Percentiles rank a stretch among this genome's conserved stretches.
Evolutionary conservation across 371 early-diverging fungal species (phyloP).

Genomic region (Rozella allomycis): DNA sequence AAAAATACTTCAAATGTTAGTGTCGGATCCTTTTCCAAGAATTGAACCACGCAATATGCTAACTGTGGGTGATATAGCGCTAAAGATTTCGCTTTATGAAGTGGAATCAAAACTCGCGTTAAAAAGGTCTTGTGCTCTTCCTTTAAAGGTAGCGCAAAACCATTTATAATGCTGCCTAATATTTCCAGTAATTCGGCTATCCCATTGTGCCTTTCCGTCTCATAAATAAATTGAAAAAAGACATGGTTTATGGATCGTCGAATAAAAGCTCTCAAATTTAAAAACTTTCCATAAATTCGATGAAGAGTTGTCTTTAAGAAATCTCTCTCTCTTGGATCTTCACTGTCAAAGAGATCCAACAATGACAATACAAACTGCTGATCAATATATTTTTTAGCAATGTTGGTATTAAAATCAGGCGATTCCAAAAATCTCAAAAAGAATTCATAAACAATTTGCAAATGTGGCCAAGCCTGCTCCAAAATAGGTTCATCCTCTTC

Average conservation of each 20-base stretch:
- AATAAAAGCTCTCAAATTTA: constrained; percentile 80
- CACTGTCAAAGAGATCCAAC: constrained; percentile 83
- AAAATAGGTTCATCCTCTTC: constrained; percentile 93
- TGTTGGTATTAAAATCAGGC: constrained; percentile 79
- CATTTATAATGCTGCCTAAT: constrained; percentile 92
- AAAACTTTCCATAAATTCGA: constrained; percentile 88
- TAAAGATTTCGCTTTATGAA: constrained; percentile 78
- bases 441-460: constrained; percentile 88
- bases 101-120: constrained; percentile 63
- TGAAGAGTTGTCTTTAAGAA: constrained; percentile 90
- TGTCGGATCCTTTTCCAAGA: constrained; percentile 83
- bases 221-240: constrained; percentile 88
- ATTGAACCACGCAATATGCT: constrained; percentile 91
- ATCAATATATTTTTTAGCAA: constrained; percentile 83
- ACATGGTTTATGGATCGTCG: constrained; percentile 86
- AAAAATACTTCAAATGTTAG: constrained; percentile 50
- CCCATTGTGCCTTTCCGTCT: constrained; percentile 82
- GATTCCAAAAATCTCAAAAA: constrained; percentile 89
- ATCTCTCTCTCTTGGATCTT: constrained; percentile 92
- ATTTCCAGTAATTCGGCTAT: constrained; percentile 92
- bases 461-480: constrained; percentile 90
- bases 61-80: constrained; percentile 81
- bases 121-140: constrained; percentile 90
- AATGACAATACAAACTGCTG: constrained; percentile 66
- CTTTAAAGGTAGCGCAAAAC: constrained; percentile 87